Conservation (phyloP, 371 early-diverging fungal species). For the Ordospora colligata region DNA sequence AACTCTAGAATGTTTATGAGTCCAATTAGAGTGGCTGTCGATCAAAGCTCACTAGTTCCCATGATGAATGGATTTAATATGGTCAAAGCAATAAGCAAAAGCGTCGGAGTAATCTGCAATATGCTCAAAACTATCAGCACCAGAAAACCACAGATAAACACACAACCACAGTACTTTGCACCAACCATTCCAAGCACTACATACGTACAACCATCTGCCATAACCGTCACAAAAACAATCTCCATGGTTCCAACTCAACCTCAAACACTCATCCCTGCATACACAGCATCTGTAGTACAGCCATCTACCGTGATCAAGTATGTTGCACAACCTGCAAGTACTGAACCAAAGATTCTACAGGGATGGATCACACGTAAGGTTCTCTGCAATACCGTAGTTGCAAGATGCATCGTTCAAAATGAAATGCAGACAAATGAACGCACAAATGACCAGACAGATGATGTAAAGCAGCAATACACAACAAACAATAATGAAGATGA, state of each 20-base stretch:
- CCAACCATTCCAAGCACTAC: background rate
- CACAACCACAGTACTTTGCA: background rate
- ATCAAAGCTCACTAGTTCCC: background rate
- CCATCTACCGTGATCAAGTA: background rate
- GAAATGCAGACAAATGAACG: background rate
- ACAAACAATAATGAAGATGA: too few species aligned
- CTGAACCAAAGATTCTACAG: too few species aligned
- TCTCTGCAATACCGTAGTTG: background rate
- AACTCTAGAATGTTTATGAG: background rate
- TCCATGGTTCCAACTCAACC: background rate
- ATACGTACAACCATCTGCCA: background rate
- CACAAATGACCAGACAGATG: too few species aligned
- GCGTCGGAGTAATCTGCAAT: background rate
- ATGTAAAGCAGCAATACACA: too few species aligned
- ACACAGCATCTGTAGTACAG: background rate
- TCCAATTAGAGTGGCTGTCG: background rate
- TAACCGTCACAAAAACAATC: background rate
- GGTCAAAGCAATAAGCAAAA: background rate
- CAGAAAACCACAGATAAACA: background rate
- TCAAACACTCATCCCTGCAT: background rate
- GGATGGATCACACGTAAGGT: too few species aligned
- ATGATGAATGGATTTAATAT: background rate
- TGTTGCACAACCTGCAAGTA: background rate
- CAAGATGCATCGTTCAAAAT: background rate
- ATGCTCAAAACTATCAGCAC: background rate